phyloP scores from a whole-genome alignment of 1,139 yeast species.

The Eremothecium sinecaudum region DNA sequence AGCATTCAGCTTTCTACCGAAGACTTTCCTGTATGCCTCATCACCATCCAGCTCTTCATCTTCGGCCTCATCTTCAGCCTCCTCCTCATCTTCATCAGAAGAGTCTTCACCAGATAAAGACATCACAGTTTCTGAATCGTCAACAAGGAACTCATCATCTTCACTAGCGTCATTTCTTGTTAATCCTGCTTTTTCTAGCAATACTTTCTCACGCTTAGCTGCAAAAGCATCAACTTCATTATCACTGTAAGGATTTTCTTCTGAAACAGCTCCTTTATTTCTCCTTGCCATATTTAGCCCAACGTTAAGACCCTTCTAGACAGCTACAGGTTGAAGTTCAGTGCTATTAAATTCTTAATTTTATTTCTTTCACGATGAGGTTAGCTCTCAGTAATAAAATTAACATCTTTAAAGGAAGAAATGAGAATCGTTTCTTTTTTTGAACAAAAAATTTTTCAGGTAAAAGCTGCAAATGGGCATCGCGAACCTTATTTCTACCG shows the following conservation, averaged over 20 bases:
- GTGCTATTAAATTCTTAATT: no score
- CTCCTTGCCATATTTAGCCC: background rate
- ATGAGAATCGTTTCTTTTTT: conserved; percentile 5
- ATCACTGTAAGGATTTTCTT: conserved; percentile 32
- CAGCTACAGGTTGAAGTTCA: no score
- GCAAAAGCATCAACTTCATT: conserved; percentile 71
- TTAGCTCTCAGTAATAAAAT: conserved; percentile 5
- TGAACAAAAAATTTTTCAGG: conserved; percentile 3
- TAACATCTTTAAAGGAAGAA: background rate
- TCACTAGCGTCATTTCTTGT: conserved; percentile 17
- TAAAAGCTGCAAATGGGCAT: no score
- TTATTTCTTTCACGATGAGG: conserved; percentile 5
- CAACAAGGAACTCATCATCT: conserved; percentile 17
- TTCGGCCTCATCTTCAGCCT: conserved; percentile 41
- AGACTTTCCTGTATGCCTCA: conserved; percentile 34
- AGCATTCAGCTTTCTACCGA: conserved; percentile 31
- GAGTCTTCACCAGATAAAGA: conserved; percentile 29
- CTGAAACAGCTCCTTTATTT: conserved; percentile 4
- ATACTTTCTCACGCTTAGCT: conserved; percentile 51
- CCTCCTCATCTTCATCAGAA: conserved; percentile 25
- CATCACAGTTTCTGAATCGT: conserved; percentile 45
- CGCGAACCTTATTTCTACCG: no score
- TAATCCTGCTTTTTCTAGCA: conserved; percentile 51
- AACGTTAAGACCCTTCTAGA: no score
- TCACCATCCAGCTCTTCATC: conserved; percentile 39